Evolutionary conservation across 495 filamentous ascomycete species (phyloP).

Genomic region (Chaetomium tenue): DNA sequence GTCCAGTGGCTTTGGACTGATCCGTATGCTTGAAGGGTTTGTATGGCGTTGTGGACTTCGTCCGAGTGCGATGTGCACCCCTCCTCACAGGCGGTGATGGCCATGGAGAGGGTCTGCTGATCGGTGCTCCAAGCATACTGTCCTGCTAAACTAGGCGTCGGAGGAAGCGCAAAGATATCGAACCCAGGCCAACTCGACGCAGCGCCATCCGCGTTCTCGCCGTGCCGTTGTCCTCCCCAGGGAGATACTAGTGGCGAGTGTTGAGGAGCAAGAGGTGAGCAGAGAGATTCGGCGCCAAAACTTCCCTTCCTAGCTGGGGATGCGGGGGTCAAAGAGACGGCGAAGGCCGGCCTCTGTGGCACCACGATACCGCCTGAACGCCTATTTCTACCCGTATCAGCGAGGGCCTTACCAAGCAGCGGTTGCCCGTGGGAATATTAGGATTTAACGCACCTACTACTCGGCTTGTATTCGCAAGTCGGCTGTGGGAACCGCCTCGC

Average conservation of each 20-base stretch:
- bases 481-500: slow-evolving; percentile 42
- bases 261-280: slow-evolving; percentile 16
- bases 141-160: not conserved
- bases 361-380: slow-evolving; percentile 22
- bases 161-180: slow-evolving; percentile 19
- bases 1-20: slow-evolving; percentile 16
- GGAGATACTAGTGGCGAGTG: slow-evolving; percentile 19
- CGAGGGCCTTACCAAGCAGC: not conserved
- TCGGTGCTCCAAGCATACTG: slow-evolving; percentile 30
- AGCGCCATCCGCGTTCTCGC: slow-evolving; percentile 19
- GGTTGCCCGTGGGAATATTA: not conserved
- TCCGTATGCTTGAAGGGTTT: slow-evolving; percentile 27
- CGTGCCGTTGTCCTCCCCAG: slow-evolving; percentile 19
- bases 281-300: slow-evolving; percentile 9
- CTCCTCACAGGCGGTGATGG: slow-evolving; percentile 27
- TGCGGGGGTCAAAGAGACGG: slow-evolving; percentile 27
- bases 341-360: slow-evolving; percentile 29
- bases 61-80: slow-evolving; percentile 34
- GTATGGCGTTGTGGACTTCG: slow-evolving; percentile 34
- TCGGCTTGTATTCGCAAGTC: slow-evolving; percentile 38
- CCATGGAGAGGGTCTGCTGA: slow-evolving; percentile 17
- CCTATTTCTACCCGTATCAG: slow-evolving; percentile 22
- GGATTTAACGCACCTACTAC: slow-evolving; percentile 31
- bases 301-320: slow-evolving; percentile 10
- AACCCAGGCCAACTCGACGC: slow-evolving; percentile 25